Evolutionary conservation across 1,284 basidiomycete species (phyloP), one percentile per base, ranked within the genome.

Genomic region (Pseudozyma thailandica): DNA sequence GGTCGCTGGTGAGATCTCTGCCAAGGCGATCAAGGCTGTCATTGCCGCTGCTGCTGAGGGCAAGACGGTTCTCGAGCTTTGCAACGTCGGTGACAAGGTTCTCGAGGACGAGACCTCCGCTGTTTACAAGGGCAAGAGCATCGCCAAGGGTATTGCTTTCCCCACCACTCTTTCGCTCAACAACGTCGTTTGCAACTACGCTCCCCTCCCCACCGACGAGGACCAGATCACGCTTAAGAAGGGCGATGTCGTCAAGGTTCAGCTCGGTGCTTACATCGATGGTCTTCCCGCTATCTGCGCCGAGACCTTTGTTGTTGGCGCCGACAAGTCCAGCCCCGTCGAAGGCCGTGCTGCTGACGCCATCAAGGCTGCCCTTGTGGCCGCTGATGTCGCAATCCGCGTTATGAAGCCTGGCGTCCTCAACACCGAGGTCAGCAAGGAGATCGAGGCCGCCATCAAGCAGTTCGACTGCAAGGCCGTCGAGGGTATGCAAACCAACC

Each of bases 211-310:
- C 15, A 85, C 86, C 20, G 86, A 88, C 82, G 84, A 85, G 59
- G 92, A 90, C 53, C 69, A 76, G 60, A 43, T 55, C 23, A 85
- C 84, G 28, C 88, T 98, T 74, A 90, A 89, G 57, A 91, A 93
- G 76, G 90, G 90, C 72, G 95, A 98, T 83, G 90, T 98, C 55
- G 95, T 98, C 79, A 98, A 98, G 86, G 86, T 98, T 72, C 92
- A 95, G 85, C 86, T 97, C 69, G 95, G 95, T 60, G 92, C 94
- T 31, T 95, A 98, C 83, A 94, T 98, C 84, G 95, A 98, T 84
- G 95, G 84, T 20, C 93, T 90, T 82, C 91, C 93, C 21, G 88
- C 92, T 55, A 88, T 94, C 83, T 88, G 88, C 79, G 95, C 92
- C 58, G 95, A 98, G 86, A 98, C 80, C 0, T 62, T 82, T 26